Evolutionary conservation across 2,329 filamentous ascomycete genomes (phyloP), one percentile per base, ranked within the genome.

Genomic region (Xylaria sp.): DNA sequence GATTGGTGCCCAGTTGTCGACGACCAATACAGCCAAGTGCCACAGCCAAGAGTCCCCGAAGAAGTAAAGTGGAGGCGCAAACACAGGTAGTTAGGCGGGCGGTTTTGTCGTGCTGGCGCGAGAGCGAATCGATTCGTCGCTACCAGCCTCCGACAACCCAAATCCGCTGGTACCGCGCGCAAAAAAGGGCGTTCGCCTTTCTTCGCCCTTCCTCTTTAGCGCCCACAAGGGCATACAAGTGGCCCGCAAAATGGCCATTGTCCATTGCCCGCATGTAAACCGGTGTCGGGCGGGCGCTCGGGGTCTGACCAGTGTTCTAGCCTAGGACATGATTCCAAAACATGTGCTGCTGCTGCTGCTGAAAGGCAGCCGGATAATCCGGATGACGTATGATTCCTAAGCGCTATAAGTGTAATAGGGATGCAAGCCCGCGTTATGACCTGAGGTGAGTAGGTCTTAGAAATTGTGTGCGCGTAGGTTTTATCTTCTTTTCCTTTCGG

Each of bases 81-180:
- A 47, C 42, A 39, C 3, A 7, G n/a, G n/a, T n/a, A n/a, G n/a
- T n/a, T 34, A 27, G 34, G 34, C 9, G 32, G 2, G 17, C 2
- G 54, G 60, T 67, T 67, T 61, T 30, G 55, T 64, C 50, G 24
- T 64, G 45, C 55, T 56, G 27, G 36, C 8, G 11, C 27, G 65
- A n/a, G 36, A 61, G 58, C 68, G 50, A 68, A 70, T 70, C 68
- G 50, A 63, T 62, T 62, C 42, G 19, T 9, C 42, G 30, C 12
- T 30, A 36, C 21, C 30, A 6, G 19, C 12, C 32, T 27, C 55
- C 21, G 27, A 54, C 54, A 17, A 54, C n/a, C 32, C 61, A 34
- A 42, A 48, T 55, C 62, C 34, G 58, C 60, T 36, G 39, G 62
- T 67, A 64, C 61, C 67, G 68, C 68, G 68, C 68, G 68, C 58